Evolutionary conservation across 306 rosid species (phyloP).

Genomic region (Prunus campanulata): DNA sequence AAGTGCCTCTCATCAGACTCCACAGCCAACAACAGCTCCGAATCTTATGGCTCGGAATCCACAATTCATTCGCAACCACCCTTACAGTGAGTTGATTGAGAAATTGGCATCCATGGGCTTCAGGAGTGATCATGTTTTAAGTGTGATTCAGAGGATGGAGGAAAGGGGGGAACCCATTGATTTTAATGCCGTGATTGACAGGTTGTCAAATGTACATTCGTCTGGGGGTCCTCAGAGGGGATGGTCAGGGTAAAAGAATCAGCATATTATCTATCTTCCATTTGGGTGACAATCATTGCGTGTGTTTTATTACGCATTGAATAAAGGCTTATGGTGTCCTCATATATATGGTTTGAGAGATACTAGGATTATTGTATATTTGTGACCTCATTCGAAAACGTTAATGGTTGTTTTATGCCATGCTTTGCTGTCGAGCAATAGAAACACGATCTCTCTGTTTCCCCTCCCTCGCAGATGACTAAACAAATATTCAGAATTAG

Average conservation of each 20-base stretch:
- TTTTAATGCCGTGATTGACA: slow-evolving; percentile 85
- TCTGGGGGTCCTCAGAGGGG: slow-evolving; percentile 74
- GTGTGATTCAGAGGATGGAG: slow-evolving; percentile 94
- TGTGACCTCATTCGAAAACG: slow-evolving; percentile 9
- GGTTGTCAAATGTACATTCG: slow-evolving; percentile 61
- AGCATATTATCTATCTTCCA: slow-evolving; percentile 9
- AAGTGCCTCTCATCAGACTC: slow-evolving; percentile 63
- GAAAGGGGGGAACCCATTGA: slow-evolving; percentile 85
- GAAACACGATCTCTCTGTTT: background rate
- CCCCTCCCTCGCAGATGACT: background rate
- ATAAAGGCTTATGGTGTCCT: slow-evolving; percentile 54
- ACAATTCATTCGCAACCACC: slow-evolving; percentile 67
- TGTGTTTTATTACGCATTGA: slow-evolving; percentile 92
- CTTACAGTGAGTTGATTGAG: slow-evolving; percentile 77
- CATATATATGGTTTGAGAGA: slow-evolving; percentile 33
- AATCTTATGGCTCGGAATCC: slow-evolving; percentile 58
- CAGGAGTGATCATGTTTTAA: slow-evolving; percentile 71
- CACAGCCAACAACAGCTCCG: slow-evolving; percentile 37
- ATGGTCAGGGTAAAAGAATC: slow-evolving; percentile 57
- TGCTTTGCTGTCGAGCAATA: background rate
- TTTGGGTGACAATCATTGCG: slow-evolving; percentile 52
- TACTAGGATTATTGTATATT: slow-evolving; percentile 19
- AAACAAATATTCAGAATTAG: background rate
- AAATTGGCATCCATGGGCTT: slow-evolving; percentile 83
- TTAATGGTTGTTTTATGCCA: slow-evolving; percentile 6